These are phyloP conservation scores for Cladochytrium tenue DNA, from an alignment of 371 early-diverging fungal genomes.

Conservation along the genomic window DNA sequence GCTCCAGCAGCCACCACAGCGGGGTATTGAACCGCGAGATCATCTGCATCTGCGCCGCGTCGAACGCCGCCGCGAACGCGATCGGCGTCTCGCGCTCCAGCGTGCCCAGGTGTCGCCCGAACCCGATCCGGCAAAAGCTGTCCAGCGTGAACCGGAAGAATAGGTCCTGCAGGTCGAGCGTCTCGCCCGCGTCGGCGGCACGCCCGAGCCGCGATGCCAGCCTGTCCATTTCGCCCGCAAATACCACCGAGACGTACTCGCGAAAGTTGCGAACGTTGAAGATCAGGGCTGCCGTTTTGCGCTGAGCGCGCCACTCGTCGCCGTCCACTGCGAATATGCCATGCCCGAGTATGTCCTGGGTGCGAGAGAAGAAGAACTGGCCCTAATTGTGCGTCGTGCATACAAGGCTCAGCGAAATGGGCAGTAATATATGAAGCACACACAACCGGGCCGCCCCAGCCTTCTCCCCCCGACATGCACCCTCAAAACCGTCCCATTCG, in stretches of 20 bases:
- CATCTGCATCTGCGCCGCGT: slow-evolving; percentile 16
- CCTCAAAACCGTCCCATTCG: too few relatives aligned
- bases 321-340: slow-evolving; percentile 77
- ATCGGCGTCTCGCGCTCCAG: neutral
- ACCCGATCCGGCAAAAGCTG: slow-evolving; percentile 44
- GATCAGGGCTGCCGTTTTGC: slow-evolving; percentile 69
- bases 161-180: slow-evolving; percentile 46
- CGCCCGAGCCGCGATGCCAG: slow-evolving; percentile 5
- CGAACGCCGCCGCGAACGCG: slow-evolving; percentile 19
- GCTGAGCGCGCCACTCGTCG: slow-evolving; percentile 63
- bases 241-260: slow-evolving; percentile 51
- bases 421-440: too few relatives aligned
- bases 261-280: slow-evolving; percentile 77
- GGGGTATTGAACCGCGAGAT: slow-evolving; percentile 13
- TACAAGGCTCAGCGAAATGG: too few relatives aligned
- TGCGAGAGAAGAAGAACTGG: slow-evolving; percentile 11
- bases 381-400: too few relatives aligned
- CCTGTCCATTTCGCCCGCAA: slow-evolving; percentile 16
- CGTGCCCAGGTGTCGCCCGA: slow-evolving; percentile 38
- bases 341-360: too few relatives aligned
- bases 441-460: too few relatives aligned
- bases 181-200: slow-evolving; percentile 3
- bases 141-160: slow-evolving; percentile 57
- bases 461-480: too few relatives aligned
- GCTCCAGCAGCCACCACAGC: slow-evolving; percentile 22